Percentiles rank a stretch among this genome's conserved stretches.
Evolutionary conservation across 2,329 filamentous ascomycete genomes (phyloP).

Genomic region (Lecanicillium sp.): DNA sequence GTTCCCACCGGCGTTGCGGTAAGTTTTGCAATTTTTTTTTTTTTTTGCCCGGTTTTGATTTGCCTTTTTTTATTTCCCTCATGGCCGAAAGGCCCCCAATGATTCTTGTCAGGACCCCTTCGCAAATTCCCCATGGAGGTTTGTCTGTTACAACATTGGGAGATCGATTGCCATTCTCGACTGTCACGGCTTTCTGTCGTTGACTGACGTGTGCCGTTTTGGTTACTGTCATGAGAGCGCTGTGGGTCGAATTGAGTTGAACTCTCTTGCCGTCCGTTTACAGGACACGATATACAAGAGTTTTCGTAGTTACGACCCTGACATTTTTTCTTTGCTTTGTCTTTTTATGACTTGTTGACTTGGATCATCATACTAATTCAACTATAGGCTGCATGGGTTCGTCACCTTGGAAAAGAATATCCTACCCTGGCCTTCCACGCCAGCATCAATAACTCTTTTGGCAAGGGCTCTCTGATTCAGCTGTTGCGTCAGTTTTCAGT

Average conservation of each 20-base stretch:
- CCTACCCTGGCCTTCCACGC: conserved; percentile 94
- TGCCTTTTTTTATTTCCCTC: conserved; percentile 16
- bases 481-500: conserved; percentile 88
- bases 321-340: conserved; percentile 35
- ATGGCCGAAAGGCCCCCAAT: conserved; percentile 44
- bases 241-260: conserved; percentile 98
- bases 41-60: conserved; percentile 10
- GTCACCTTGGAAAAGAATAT: conserved; percentile 77
- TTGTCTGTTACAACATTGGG: conserved; percentile 99
- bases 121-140: conserved; percentile 64
- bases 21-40: conserved; percentile 44
- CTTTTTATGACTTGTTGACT: conserved; percentile 8
- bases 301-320: conserved; percentile 99
- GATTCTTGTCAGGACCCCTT: conserved; percentile 77
- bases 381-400: conserved; percentile 81
- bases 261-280: conserved; percentile 50
- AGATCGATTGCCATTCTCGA: conserved; percentile 60
- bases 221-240: conserved; percentile 68
- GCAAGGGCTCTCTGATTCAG: conserved; percentile 88
- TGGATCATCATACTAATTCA: conserved; percentile 20
- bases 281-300: conserved; percentile 52
- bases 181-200: conserved; percentile 25
- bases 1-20: conserved; percentile 90
- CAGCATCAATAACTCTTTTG: conserved; percentile 90
- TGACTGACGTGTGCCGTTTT: conserved; percentile 82